These are phyloP conservation scores for Eucommia ulmoides DNA, from an alignment of 257 asterid species.

Conservation along the genomic window DNA sequence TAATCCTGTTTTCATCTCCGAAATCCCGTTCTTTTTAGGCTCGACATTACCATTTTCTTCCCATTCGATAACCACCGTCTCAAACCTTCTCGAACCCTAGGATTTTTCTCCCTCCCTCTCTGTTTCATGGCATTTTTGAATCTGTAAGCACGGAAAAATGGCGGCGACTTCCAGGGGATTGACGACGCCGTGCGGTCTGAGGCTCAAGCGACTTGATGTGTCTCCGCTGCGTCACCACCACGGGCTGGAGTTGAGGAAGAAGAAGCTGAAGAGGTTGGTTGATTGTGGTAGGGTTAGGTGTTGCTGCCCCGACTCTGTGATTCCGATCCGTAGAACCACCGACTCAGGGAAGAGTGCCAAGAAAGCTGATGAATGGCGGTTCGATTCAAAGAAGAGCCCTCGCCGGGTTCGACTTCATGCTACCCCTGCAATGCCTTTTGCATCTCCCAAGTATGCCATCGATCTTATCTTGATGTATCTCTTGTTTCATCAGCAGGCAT, in stretches of 20 bases:
- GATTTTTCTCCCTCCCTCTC: neutral
- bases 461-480: too few species aligned
- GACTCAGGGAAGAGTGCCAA: slow-evolving; percentile 36
- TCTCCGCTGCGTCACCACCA: slow-evolving; percentile 14
- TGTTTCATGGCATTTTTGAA: too few species aligned
- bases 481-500: neutral
- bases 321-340: slow-evolving; percentile 22
- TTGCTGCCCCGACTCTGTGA: slow-evolving; percentile 36
- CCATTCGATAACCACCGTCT: too few species aligned
- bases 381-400: slow-evolving; percentile 32
- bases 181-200: slow-evolving; percentile 28
- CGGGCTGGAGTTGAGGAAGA: slow-evolving; percentile 28
- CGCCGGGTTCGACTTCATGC: slow-evolving; percentile 24
- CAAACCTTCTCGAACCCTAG: neutral
- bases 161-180: slow-evolving; percentile 53
- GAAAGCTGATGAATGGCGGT: slow-evolving; percentile 36
- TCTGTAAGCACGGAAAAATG: too few species aligned
- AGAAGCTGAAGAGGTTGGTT: slow-evolving; percentile 33
- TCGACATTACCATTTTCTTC: too few species aligned
- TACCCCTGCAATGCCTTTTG: slow-evolving; percentile 42
- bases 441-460: slow-evolving; percentile 42
- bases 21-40: too few species aligned
- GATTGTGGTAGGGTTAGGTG: slow-evolving; percentile 23
- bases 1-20: too few species aligned
- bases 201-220: slow-evolving; percentile 21